Evolutionary conservation across 768 basidiomycete species (phyloP).

Genomic region (Lepiota subincarnata): DNA sequence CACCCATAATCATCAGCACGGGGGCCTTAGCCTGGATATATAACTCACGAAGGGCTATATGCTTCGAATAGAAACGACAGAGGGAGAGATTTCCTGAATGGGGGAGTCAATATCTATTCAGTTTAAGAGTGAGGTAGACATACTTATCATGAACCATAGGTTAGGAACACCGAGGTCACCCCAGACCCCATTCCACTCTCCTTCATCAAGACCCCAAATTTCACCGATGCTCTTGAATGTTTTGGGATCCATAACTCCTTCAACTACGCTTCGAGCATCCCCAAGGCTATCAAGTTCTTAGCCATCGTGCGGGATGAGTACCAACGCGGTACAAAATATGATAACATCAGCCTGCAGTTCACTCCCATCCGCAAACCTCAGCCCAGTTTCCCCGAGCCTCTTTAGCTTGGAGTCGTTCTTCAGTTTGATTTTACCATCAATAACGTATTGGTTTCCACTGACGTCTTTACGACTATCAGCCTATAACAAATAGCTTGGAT

Average conservation of each 20-base stretch:
- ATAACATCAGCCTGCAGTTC: slow-evolving; percentile 37
- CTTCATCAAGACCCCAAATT: slow-evolving; percentile 65
- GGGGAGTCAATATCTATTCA: background rate
- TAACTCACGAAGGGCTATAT: slow-evolving; percentile 56
- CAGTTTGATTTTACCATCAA: slow-evolving; percentile 63
- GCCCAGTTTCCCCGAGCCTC: slow-evolving; percentile 34
- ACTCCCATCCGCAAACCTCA: slow-evolving; percentile 43
- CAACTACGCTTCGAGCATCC: slow-evolving; percentile 33
- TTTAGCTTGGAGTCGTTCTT: slow-evolving; percentile 50
- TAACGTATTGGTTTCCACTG: slow-evolving; percentile 52
- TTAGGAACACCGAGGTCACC: slow-evolving; percentile 26
- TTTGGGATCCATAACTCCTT: slow-evolving; percentile 39
- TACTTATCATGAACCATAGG: slow-evolving; percentile 60
- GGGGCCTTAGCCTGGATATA: background rate
- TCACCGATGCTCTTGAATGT: slow-evolving; percentile 38
- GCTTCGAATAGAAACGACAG: slow-evolving; percentile 59
- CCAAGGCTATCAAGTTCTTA: slow-evolving; percentile 36
- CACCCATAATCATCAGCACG: background rate
- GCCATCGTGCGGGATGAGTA: slow-evolving; percentile 36
- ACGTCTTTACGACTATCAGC: slow-evolving; percentile 31
- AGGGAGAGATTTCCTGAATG: slow-evolving; percentile 46
- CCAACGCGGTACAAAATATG: slow-evolving; percentile 18
- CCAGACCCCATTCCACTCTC: slow-evolving; percentile 48
- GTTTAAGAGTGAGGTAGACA: background rate
- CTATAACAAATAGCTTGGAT: background rate